These are phyloP conservation scores for Yamadazyma epiphylla DNA, from an alignment of 1,139 yeast genomes.

Conservation along the genomic window DNA sequence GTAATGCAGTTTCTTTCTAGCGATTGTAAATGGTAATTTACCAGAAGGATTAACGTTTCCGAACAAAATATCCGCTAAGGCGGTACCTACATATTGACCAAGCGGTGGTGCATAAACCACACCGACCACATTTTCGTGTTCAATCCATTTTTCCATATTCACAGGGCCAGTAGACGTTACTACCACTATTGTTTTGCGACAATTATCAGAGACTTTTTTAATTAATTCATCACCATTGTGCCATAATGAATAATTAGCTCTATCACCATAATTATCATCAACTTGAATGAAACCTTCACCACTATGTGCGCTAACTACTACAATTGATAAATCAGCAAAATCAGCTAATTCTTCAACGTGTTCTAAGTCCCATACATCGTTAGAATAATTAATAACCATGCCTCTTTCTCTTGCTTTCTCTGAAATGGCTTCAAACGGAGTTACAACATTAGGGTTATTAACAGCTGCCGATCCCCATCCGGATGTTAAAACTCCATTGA, in stretches of 20 bases:
- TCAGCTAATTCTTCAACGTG: slow-evolving; percentile 43
- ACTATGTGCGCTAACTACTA: slow-evolving; percentile 49
- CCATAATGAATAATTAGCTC: slow-evolving; percentile 56
- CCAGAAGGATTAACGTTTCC: slow-evolving; percentile 64
- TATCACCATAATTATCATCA: slow-evolving; percentile 59
- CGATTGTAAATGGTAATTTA: slow-evolving; percentile 59
- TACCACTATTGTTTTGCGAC: slow-evolving; percentile 54
- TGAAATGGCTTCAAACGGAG: slow-evolving; percentile 53
- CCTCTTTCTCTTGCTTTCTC: slow-evolving; percentile 39
- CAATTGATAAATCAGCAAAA: slow-evolving; percentile 48
- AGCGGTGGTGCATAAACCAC: slow-evolving; percentile 54
- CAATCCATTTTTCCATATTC: slow-evolving; percentile 56
- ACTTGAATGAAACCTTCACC: slow-evolving; percentile 60
- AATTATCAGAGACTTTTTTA: slow-evolving; percentile 41
- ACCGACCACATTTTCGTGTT: slow-evolving; percentile 54
- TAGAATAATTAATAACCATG: slow-evolving; percentile 41
- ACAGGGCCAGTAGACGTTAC: slow-evolving; percentile 60
- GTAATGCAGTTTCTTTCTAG: slow-evolving; percentile 52
- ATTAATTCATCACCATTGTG: slow-evolving; percentile 58
- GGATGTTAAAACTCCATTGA: slow-evolving; percentile 44
- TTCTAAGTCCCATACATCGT: slow-evolving; percentile 42
- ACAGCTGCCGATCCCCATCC: slow-evolving; percentile 56
- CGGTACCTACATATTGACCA: slow-evolving; percentile 50
- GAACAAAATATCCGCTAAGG: slow-evolving; percentile 42
- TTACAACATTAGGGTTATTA: slow-evolving; percentile 48